Evolutionary conservation across 441 rosid species (phyloP).

Genomic region (Brassica hybrid): DNA sequence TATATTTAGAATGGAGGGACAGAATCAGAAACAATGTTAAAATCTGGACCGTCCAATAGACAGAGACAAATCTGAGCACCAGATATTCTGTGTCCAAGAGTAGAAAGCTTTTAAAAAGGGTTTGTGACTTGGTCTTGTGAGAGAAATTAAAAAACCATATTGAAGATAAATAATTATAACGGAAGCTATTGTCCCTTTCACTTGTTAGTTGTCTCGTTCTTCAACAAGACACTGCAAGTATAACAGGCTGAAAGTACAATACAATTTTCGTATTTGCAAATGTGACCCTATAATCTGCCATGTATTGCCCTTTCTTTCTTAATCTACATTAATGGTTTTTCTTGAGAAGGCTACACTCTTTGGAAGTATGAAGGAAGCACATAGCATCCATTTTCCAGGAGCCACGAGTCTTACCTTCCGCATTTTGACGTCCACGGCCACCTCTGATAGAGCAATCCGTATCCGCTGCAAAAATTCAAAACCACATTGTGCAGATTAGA

Average conservation of each 20-base stretch:
- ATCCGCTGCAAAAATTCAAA: conserved; percentile 65
- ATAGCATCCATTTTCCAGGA: conserved; percentile 94
- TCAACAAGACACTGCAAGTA: conserved; percentile 34
- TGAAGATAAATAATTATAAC: conserved; percentile 15
- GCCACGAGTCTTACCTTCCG: conserved; percentile 79
- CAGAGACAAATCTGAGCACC: conserved; percentile 54
- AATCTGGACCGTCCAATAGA: conserved; percentile 51
- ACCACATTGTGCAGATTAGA: not conserved
- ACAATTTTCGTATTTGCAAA: conserved; percentile 32
- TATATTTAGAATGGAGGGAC: conserved; percentile 41
- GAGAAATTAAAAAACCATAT: too few relatives aligned
- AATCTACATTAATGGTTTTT: conserved; percentile 37
- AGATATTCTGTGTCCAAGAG: conserved; percentile 43
- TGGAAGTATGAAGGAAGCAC: conserved; percentile 81
- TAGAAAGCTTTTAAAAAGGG: conserved; percentile 42
- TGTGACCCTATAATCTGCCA: conserved; percentile 6
- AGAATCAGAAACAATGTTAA: conserved; percentile 36
- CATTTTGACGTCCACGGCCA: conserved; percentile 78
- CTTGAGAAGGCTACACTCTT: conserved; percentile 69
- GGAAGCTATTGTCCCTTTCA: conserved; percentile 32
- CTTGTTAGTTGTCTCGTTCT: conserved; percentile 38
- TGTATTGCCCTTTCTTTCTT: conserved; percentile 16
- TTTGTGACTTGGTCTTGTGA: conserved; percentile 52
- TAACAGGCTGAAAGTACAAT: conserved; percentile 25
- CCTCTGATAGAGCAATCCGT: conserved; percentile 72